phyloP scores from a whole-genome alignment of 2,329 filamentous ascomycete genomes.

The Pseudocercospora eumusae region DNA sequence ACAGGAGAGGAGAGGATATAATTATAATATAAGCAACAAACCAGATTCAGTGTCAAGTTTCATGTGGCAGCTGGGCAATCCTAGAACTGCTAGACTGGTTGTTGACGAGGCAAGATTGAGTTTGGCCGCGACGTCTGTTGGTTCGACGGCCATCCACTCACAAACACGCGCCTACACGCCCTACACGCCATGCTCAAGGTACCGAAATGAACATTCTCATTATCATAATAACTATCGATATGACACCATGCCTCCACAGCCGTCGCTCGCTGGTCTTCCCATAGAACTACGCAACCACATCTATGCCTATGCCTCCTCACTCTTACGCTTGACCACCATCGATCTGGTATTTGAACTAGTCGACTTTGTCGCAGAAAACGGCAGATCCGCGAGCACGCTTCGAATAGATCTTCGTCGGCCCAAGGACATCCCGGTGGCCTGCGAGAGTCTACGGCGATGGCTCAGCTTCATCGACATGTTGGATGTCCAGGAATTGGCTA shows the following conservation, averaged over 20 bases:
- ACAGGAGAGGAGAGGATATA: no score
- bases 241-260: no score
- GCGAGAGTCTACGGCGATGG: constrained; percentile 10
- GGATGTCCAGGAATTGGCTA: constrained; percentile 5
- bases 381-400: constrained; percentile 4
- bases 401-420: constrained; percentile 12
- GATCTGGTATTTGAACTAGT: constrained; percentile 10
- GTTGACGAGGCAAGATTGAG: background rate
- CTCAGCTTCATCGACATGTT: background rate
- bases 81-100: constrained; percentile 1
- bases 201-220: background rate
- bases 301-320: constrained; percentile 4
- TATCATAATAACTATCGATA: no score
- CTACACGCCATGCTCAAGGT: constrained; percentile 2
- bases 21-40: no score
- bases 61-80: background rate
- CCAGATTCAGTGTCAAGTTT: no score
- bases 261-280: constrained; percentile 8
- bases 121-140: background rate
- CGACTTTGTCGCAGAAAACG: constrained; percentile 11
- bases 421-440: background rate
- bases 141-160: background rate
- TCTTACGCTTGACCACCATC: constrained; percentile 6
- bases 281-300: constrained; percentile 12
- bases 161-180: no score